Percentiles rank a stretch among this genome's conserved stretches.
Evolutionary conservation across 257 asterid species (phyloP).

Genomic region (Verbascum thapsus): DNA sequence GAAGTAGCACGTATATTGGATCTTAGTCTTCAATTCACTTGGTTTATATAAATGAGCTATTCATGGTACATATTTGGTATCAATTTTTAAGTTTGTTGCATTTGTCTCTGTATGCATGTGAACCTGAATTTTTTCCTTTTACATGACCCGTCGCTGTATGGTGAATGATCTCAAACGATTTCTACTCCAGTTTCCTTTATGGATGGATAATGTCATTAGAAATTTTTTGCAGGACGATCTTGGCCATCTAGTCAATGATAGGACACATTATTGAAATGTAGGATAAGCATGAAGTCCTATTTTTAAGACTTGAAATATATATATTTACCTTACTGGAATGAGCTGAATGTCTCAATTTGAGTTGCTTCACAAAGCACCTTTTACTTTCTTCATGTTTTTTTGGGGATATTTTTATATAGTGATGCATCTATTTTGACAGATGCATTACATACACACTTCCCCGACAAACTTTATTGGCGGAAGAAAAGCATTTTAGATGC

Average conservation of each 20-base stretch:
- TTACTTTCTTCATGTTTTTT: conserved; percentile 1
- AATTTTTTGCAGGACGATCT: conserved; percentile 81
- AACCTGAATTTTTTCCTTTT: conserved; percentile 20
- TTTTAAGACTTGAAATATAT: too few species aligned
- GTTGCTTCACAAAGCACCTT: too few species aligned
- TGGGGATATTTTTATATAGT: neutral
- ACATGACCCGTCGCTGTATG: conserved; percentile 93
- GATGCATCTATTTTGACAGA: conserved; percentile 43
- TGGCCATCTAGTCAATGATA: conserved; percentile 83
- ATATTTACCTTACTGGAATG: too few species aligned
- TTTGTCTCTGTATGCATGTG: conserved; percentile 24
- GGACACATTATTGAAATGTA: conserved; percentile 81
- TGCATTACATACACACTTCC: conserved; percentile 91
- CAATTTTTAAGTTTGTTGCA: conserved; percentile 11
- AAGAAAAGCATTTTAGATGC: conserved; percentile 79
- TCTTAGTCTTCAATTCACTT: conserved; percentile 96
- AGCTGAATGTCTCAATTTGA: too few species aligned
- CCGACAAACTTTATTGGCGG: conserved; percentile 91
- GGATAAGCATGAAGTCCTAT: too few species aligned
- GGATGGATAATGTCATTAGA: conserved; percentile 79
- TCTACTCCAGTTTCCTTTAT: conserved; percentile 69
- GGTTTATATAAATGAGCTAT: conserved; percentile 92
- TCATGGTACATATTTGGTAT: conserved; percentile 57
- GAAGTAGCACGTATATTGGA: conserved; percentile 91
- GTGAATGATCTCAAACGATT: conserved; percentile 83